phyloP scores from a whole-genome alignment of 202 grass and related monocot species.

The Schoenoplectus triqueter region DNA sequence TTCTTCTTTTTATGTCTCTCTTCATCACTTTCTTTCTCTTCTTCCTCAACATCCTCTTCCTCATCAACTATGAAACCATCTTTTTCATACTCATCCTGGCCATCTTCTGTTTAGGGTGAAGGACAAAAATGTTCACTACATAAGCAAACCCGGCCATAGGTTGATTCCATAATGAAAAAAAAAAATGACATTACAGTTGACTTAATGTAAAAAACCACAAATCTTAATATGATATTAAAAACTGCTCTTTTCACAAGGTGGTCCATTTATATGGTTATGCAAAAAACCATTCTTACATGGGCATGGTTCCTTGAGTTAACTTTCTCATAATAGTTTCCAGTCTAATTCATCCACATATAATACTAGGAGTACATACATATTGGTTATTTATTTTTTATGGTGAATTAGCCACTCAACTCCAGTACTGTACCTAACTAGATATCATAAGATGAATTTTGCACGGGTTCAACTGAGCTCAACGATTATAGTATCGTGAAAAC shows the following conservation, averaged over 20 bases:
- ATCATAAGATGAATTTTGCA: constrained; percentile 24
- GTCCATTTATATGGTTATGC: background rate
- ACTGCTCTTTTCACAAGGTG: background rate
- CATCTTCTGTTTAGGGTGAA: constrained; percentile 62
- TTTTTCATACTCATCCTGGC: constrained; percentile 88
- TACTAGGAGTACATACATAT: background rate
- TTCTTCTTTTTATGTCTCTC: constrained; percentile 82
- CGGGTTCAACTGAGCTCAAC: background rate
- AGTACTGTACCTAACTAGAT: background rate
- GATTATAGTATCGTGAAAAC: background rate
- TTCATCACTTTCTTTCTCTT: constrained; percentile 67
- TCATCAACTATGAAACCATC: constrained; percentile 99
- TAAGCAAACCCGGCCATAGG: background rate
- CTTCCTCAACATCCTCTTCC: constrained; percentile 83
- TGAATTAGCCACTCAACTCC: background rate
- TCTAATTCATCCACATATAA: background rate
- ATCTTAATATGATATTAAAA: background rate
- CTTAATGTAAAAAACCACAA: background rate
- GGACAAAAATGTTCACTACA: background rate
- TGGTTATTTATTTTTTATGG: constrained; percentile 16
- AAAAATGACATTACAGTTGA: constrained; percentile 22
- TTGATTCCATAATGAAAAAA: constrained; percentile 21
- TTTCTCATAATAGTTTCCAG: background rate
- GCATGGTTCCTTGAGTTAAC: background rate
- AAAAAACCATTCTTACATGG: background rate